Evolutionary conservation across 2,329 filamentous ascomycete genomes (phyloP).

Genomic region (Moelleriella libera): DNA sequence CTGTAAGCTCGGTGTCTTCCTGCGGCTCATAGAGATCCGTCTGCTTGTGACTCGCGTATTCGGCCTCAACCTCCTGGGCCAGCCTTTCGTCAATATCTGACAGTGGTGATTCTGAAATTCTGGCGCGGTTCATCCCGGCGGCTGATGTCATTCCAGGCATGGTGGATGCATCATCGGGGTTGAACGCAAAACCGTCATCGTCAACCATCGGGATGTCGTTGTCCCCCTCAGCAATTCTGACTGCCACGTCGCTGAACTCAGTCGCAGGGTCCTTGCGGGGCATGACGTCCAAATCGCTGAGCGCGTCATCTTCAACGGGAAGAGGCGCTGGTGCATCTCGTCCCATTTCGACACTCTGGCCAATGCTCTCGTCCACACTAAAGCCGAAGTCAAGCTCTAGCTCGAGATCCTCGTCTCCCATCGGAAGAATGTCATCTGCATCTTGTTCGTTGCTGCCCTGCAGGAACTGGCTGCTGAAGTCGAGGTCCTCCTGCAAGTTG

Average conservation of each 20-base stretch:
- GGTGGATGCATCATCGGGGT: constrained; percentile 45
- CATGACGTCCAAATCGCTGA: constrained; percentile 48
- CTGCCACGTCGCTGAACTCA: constrained; percentile 40
- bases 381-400: constrained; percentile 64
- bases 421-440: constrained; percentile 40
- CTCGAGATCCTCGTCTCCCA: constrained; percentile 53
- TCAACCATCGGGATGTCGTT: constrained; percentile 47
- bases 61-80: constrained; percentile 43
- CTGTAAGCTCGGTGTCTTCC: constrained; percentile 41
- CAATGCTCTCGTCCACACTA: constrained; percentile 52
- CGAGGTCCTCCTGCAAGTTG: constrained; percentile 54
- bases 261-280: constrained; percentile 34
- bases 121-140: constrained; percentile 36
- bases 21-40: constrained; percentile 48
- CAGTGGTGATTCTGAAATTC: constrained; percentile 56
- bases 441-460: constrained; percentile 48
- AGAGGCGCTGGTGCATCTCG: constrained; percentile 65
- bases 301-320: constrained; percentile 55
- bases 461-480: constrained; percentile 73
- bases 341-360: constrained; percentile 71
- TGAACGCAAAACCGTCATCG: constrained; percentile 50
- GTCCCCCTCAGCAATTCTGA: constrained; percentile 49
- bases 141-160: constrained; percentile 32
- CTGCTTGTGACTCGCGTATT: constrained; percentile 37
- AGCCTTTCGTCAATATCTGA: constrained; percentile 55